A percentile compares a stretch with the other conserved stretches of the same genome.
Evolutionary conservation across 345 rosid genomes (phyloP).

Genomic region (Laguncularia racemosa): DNA sequence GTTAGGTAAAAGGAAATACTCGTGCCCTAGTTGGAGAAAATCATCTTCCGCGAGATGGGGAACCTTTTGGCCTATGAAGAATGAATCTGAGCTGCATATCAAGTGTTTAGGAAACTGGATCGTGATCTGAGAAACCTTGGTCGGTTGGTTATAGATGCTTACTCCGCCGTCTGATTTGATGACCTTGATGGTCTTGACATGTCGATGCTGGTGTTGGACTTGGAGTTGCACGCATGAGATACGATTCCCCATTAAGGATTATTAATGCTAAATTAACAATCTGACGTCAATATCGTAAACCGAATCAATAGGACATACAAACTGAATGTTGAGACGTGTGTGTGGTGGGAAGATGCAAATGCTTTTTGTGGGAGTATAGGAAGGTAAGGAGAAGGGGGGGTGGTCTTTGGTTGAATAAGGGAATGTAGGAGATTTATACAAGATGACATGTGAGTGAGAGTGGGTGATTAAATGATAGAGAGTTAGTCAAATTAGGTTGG

Average conservation of each 20-base stretch:
- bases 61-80: constrained; percentile 67
- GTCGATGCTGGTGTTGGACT: constrained; percentile 10
- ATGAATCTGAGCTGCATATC: constrained; percentile 51
- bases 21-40: constrained; percentile 50
- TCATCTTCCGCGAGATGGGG: constrained; percentile 49
- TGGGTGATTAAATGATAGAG: constrained; percentile 7
- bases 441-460: constrained; percentile 6
- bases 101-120: constrained; percentile 51
- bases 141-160: constrained; percentile 41
- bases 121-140: constrained; percentile 42
- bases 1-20: constrained; percentile 58
- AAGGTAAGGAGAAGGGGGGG: too few species aligned
- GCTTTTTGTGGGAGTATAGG: too few species aligned
- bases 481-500: neutral
- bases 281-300: too few species aligned
- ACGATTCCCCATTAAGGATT: constrained; percentile 18
- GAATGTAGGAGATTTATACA: neutral
- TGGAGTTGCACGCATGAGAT: constrained; percentile 25
- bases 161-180: constrained; percentile 55
- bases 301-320: too few species aligned
- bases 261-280: too few species aligned
- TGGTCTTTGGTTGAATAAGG: too few species aligned
- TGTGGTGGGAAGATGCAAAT: too few species aligned
- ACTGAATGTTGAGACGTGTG: too few species aligned
- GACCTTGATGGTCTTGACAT: constrained; percentile 29